Evolutionary conservation across 2,329 filamentous ascomycete genomes (phyloP).

Genomic region (Colletotrichum paranaense): DNA sequence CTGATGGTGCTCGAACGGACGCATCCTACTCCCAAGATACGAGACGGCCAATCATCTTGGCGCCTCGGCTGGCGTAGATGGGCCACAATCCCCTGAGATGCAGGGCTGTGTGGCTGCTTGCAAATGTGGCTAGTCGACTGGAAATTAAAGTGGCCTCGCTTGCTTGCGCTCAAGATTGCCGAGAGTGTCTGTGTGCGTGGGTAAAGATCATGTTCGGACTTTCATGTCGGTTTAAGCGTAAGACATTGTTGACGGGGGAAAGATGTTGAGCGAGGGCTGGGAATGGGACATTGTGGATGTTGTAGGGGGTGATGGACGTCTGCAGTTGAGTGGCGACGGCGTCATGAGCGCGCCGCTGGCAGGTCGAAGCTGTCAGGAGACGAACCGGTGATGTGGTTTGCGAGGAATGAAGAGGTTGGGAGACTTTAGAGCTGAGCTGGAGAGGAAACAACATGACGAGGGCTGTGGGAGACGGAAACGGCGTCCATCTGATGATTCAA

Average conservation of each 20-base stretch:
- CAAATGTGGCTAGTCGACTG: neutral
- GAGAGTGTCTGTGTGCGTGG: neutral
- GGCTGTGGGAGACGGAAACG: constrained; percentile 1
- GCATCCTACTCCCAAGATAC: neutral
- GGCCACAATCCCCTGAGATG: neutral
- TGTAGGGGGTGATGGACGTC: neutral
- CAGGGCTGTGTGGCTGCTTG: neutral
- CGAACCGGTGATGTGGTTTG: neutral
- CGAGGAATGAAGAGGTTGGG: constrained; percentile 7
- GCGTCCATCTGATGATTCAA: neutral
- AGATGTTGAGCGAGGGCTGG: constrained; percentile 4
- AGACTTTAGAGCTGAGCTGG: neutral
- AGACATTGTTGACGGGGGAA: constrained; percentile 5
- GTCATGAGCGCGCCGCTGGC: neutral
- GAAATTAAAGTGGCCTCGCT: neutral
- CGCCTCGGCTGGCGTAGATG: neutral
- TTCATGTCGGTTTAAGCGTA: neutral
- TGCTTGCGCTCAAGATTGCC: constrained; percentile 10
- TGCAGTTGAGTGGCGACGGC: neutral
- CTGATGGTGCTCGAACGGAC: constrained; percentile 3
- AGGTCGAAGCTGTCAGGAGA: neutral
- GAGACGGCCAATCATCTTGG: constrained; percentile 16
- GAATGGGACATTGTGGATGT: neutral
- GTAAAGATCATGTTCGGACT: neutral
- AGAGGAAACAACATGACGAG: constrained; percentile 1